Base-by-base conservation (phyloP, 2,329 filamentous ascomycete species). In the Xylariaceae sp. region DNA sequence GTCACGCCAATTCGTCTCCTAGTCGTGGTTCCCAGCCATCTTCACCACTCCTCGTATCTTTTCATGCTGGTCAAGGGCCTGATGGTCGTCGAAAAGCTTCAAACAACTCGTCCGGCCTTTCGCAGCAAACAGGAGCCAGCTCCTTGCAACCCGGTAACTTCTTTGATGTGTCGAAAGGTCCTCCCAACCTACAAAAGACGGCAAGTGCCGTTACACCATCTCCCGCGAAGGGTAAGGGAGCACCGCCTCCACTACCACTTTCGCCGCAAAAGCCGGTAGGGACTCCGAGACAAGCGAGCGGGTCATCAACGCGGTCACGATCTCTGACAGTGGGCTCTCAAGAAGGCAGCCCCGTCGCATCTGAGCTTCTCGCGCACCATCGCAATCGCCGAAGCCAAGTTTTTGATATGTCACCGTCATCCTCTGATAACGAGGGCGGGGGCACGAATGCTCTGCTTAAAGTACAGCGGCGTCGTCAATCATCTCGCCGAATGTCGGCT, bases 381-480 rank as follows among this genome's bases (percentile, higher is more conserved):
- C 87, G 93, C 67, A 97, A 97, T 72, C 88, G 95, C 40, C 86
- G 92, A 65, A 98, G 93, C 70, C 95, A 97, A 68, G 89, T 97
- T 2, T 91, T 98, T 66, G 93, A 98, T 71, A 89, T 97, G 75
- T 99, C 95, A 2, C 95, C 95, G 2, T 98, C 95, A 0, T 98
- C 93, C 0, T 99, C 95, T 0, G 95, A 99, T 70, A 99, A 96
- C 57, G 95, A 99, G 74, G 92, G 96, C 48, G 90, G 93, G 44
- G 91, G 96, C 67, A 90, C 93, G 7, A 96, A 93, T 71, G 92
- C 90, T 1, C 80, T 98, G 10, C 82, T 99, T 43, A 90, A 96
- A 49, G 93, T 99, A 3, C 95, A 99, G 70, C 84, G 93, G 37
- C 88, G 93, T 9, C 87, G 95, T n/a, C 93, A 98, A 72, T 97